Percentiles rank a stretch among this genome's conserved stretches.
These are phyloP conservation scores for Calycina herbarum DNA, from an alignment of 2,329 filamentous ascomycete genomes.

Conservation along the genomic window DNA sequence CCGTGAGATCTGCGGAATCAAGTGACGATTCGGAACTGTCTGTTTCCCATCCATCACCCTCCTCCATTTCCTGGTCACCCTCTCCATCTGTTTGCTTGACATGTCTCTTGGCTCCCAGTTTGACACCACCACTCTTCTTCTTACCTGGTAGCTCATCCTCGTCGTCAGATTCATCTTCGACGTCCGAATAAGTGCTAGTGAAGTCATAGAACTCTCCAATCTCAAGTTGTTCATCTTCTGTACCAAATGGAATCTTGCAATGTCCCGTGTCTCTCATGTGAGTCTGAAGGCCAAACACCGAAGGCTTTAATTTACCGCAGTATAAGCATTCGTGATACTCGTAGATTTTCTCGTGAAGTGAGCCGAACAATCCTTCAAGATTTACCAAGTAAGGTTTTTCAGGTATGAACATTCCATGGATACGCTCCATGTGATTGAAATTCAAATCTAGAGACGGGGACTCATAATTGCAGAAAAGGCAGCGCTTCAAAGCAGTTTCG, in stretches of 20 bases:
- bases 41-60: conserved; percentile 89
- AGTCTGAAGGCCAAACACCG: conserved; percentile 79
- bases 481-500: conserved; percentile 46
- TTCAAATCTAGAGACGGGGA: conserved; percentile 77
- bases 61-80: conserved; percentile 55
- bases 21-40: conserved; percentile 88
- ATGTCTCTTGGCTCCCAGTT: conserved; percentile 63
- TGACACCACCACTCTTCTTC: conserved; percentile 60
- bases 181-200: conserved; percentile 89
- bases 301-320: conserved; percentile 81
- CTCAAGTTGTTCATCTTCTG: conserved; percentile 86
- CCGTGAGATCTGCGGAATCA: conserved; percentile 79
- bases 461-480: conserved; percentile 89
- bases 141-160: conserved; percentile 52
- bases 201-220: conserved; percentile 98
- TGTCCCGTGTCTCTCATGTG: conserved; percentile 98
- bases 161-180: conserved; percentile 60
- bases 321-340: conserved; percentile 82
- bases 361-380: conserved; percentile 74
- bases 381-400: conserved; percentile 83
- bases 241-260: conserved; percentile 92
- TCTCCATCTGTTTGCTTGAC: conserved; percentile 50
- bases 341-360: conserved; percentile 77
- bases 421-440: conserved; percentile 83
- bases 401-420: conserved; percentile 94